phyloP scores from a whole-genome alignment of 2,329 filamentous ascomycete species.

The Aspergillus hortae region DNA sequence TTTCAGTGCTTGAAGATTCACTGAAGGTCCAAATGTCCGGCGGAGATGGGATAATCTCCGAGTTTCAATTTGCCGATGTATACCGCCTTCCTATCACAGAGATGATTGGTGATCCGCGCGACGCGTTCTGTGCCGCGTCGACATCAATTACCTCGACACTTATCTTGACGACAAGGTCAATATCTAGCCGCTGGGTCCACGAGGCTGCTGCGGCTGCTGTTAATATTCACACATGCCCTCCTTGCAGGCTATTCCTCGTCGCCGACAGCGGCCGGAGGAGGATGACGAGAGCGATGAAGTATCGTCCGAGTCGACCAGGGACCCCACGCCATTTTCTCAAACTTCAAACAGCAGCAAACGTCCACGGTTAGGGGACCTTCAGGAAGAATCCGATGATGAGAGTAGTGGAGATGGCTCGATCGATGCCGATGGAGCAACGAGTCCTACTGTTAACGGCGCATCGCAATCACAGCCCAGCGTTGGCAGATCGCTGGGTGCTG shows the following conservation, averaged over 20 bases:
- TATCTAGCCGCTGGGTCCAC: neutral
- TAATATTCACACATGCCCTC: conserved; percentile 25
- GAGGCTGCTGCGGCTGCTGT: neutral
- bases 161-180: neutral
- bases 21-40: neutral
- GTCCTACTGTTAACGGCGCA: neutral
- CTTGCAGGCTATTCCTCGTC: conserved; percentile 21
- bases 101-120: conserved; percentile 11
- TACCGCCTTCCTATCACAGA: conserved; percentile 22
- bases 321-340: conserved; percentile 21
- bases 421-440: neutral
- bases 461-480: neutral
- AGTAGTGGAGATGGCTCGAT: neutral
- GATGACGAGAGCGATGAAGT: conserved; percentile 24
- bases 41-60: conserved; percentile 4
- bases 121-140: conserved; percentile 25
- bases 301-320: conserved; percentile 12
- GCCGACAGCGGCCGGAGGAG: conserved; percentile 26
- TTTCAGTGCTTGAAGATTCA: neutral
- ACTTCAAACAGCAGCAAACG: conserved; percentile 31
- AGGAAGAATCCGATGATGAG: neutral
- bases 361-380: conserved; percentile 22
- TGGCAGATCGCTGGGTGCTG: neutral
- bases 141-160: conserved; percentile 5
- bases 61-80: conserved; percentile 7